A percentile compares a stretch with the other conserved stretches of the same genome.
These are phyloP conservation scores for Trichoderma endophyticum DNA, from an alignment of 2,329 filamentous ascomycete genomes.

Conservation along the genomic window DNA sequence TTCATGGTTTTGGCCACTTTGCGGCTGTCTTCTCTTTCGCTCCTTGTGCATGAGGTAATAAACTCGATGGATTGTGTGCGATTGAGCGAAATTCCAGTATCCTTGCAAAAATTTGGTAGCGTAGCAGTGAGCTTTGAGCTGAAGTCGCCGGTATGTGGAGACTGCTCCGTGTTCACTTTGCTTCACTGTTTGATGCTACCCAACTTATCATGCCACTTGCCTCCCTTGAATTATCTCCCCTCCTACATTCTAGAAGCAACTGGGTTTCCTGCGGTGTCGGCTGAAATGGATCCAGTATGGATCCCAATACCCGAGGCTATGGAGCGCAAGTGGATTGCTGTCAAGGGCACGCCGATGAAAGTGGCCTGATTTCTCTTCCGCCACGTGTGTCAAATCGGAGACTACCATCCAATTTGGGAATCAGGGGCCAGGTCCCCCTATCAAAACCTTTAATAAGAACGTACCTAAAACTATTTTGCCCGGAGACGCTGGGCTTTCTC, in stretches of 20 bases:
- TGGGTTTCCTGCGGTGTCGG: not conserved
- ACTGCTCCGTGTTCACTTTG: not conserved
- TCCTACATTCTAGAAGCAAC: not conserved
- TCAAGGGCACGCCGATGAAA: not conserved
- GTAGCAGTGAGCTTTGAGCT: not conserved
- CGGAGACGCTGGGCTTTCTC: not conserved
- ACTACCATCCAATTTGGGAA: conserved; percentile 1
- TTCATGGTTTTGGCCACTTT: not conserved
- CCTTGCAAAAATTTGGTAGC: not conserved
- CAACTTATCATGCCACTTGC: not conserved
- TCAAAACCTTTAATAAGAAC: not conserved
- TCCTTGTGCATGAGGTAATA: not conserved
- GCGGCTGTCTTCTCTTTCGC: not conserved
- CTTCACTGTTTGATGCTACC: not conserved
- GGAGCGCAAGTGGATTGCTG: not conserved
- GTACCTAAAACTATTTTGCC: not conserved
- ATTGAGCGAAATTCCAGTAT: not conserved
- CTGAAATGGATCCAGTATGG: conserved; percentile 5
- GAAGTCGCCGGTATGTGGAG: not conserved
- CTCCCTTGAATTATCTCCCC: not conserved
- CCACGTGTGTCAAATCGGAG: conserved; percentile 1
- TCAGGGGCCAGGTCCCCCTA: not conserved
- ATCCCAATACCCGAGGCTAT: not conserved
- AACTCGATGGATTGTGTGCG: not conserved
- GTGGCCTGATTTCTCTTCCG: conserved; percentile 8